Evolutionary conservation across 257 asterid species (phyloP).

Genomic region (Capsicum chinense): DNA sequence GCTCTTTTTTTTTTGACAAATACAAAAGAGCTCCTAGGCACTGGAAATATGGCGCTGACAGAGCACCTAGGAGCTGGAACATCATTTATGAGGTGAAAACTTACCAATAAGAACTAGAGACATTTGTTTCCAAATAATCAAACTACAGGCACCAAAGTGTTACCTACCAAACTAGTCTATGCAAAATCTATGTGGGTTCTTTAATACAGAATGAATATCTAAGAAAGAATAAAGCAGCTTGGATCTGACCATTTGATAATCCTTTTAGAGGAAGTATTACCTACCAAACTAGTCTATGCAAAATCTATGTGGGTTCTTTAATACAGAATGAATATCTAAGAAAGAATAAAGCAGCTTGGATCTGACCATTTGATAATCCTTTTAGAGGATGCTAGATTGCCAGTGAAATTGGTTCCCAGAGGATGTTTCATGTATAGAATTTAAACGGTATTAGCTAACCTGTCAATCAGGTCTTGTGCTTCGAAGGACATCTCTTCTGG

Average conservation of each 20-base stretch:
- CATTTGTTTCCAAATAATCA: constrained; percentile 14
- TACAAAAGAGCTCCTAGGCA: not conserved
- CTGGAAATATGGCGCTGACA: not conserved
- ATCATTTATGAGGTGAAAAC: constrained; percentile 2
- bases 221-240: not conserved
- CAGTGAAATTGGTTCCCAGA: constrained; percentile 2
- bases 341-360: not conserved
- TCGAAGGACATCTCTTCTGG: constrained; percentile 78
- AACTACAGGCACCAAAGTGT: constrained; percentile 9
- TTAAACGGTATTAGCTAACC: constrained; percentile 50
- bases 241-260: not conserved
- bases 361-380: constrained; percentile 19
- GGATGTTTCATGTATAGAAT: not conserved
- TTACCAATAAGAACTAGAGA: constrained; percentile 22
- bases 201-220: not conserved
- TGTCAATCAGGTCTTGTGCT: constrained; percentile 83
- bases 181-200: constrained; percentile 9
- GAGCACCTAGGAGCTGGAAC: constrained; percentile 20
- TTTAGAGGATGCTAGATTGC: constrained; percentile 24
- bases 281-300: constrained; percentile 23
- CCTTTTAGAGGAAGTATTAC: not conserved
- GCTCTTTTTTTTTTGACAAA: too few species aligned
- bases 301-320: not conserved
- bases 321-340: not conserved
- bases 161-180: constrained; percentile 15